Evolutionary conservation across 177 flowering plant genomes (phyloP), one percentile per base, ranked within the genome.

Genomic region (Vitis hybrid): DNA sequence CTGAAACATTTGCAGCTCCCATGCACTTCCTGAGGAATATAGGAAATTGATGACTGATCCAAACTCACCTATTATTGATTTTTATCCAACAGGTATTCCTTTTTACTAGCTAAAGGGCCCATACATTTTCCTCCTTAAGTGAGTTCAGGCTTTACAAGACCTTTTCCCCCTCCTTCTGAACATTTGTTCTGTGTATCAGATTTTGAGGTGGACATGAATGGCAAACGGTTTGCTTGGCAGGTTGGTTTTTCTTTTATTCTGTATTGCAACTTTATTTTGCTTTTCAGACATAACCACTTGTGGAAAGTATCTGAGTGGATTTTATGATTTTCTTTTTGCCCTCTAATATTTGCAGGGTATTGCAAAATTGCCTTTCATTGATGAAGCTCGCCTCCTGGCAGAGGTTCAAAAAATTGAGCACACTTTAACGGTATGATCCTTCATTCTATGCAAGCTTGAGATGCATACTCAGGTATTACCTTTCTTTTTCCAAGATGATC

Each of bases 161-260:
- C 3, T 61, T 9, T 18, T 16, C 26, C 20, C 48, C 48, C 2
- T 4, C 10, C 55, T 45, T 39, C 62, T 60, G 19, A 22, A 18
- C 31, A 8, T 63, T 65, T 63, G 1, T 62, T 26, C 51, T 59
- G 1, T 77, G 20, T 67, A 5, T 22, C 90, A 96, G 99, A 96
- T 86, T 96, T 96, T 83, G 98, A 96, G 75, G 97, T 94, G 66
- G 99, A 96, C 81, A 96, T 96, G 99, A 90, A 90, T 78, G 99
- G 99, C 14, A 96, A 96, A 79, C 86, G 99, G 55, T 96, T 26
- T 81, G 70, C 97, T 22, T 96, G 99, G 99, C 97, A 93, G 98
- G 98, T 92, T 33, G 39, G 76, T 67, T 67, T 18, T 60, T 68
- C 51, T 19, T 67, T 29, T 63, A 8, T 59, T 45, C 39, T 64